phyloP scores from a whole-genome alignment of 257 asterid genomes.

The Scutellaria galericulata region DNA sequence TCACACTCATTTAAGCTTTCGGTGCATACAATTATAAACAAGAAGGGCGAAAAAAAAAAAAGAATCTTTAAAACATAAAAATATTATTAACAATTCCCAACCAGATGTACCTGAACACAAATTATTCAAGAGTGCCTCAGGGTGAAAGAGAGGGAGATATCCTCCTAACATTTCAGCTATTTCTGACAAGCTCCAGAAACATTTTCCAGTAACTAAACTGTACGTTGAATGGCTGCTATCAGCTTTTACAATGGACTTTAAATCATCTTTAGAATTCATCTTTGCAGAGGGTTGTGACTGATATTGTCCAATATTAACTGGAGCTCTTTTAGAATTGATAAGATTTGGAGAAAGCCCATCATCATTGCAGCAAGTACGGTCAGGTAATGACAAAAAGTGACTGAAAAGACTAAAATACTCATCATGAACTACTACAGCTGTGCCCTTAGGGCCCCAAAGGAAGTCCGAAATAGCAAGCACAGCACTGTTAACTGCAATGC shows the following conservation, averaged over 20 bases:
- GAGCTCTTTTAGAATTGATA: slow-evolving; percentile 37
- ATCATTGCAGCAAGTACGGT: slow-evolving; percentile 41
- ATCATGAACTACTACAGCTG: slow-evolving; percentile 62
- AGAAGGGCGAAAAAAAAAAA: neutral
- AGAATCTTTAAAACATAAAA: neutral
- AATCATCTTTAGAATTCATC: slow-evolving; percentile 40
- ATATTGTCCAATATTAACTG: slow-evolving; percentile 32
- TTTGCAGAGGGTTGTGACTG: slow-evolving; percentile 42
- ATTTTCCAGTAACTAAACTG: slow-evolving; percentile 39
- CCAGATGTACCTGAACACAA: slow-evolving; percentile 71
- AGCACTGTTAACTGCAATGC: slow-evolving; percentile 65
- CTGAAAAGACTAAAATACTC: slow-evolving; percentile 74
- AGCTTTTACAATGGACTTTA: slow-evolving; percentile 39
- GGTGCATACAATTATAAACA: neutral
- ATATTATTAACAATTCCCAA: slow-evolving; percentile 36
- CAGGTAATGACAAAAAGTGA: slow-evolving; percentile 52
- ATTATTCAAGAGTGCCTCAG: slow-evolving; percentile 76
- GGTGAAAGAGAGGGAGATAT: slow-evolving; percentile 74
- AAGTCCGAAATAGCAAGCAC: slow-evolving; percentile 64
- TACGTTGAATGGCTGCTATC: slow-evolving; percentile 39
- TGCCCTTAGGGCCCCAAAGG: slow-evolving; percentile 93
- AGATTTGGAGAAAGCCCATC: slow-evolving; percentile 33
- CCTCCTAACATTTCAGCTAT: slow-evolving; percentile 81
- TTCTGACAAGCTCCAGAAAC: slow-evolving; percentile 75
- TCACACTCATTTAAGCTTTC: slow-evolving; percentile 20